Percentiles rank a stretch among this genome's conserved stretches.
phyloP scores from a whole-genome alignment of 129 eudicot species.

The sunflower (Helianthus annuus) region DNA sequence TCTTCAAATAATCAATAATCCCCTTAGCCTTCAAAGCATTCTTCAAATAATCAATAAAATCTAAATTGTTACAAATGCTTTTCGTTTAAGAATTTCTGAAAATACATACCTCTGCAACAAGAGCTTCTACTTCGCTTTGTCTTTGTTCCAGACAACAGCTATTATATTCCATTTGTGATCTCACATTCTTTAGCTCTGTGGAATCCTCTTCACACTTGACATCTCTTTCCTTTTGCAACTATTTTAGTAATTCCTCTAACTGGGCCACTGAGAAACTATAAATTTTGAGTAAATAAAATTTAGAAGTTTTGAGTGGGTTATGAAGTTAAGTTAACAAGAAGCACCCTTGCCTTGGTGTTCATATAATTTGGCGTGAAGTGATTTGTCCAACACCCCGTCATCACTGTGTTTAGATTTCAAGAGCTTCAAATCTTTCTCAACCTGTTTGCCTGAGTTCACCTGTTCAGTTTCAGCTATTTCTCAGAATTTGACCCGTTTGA shows the following conservation, averaged over 20 bases:
- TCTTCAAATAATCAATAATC: too few relatives aligned
- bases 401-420: too few relatives aligned
- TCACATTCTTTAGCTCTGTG: slow-evolving; percentile 66
- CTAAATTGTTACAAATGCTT: too few relatives aligned
- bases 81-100: not conserved
- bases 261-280: too few relatives aligned
- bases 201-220: slow-evolving; percentile 50
- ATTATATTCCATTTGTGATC: slow-evolving; percentile 64
- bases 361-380: slow-evolving; percentile 73
- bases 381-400: slow-evolving; percentile 58
- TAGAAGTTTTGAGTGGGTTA: slow-evolving; percentile 2
- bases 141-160: slow-evolving; percentile 52
- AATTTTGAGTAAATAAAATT: too few relatives aligned
- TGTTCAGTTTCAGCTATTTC: too few relatives aligned
- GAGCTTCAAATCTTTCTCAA: too few relatives aligned
- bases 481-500: too few relatives aligned
- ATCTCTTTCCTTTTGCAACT: slow-evolving; percentile 66
- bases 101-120: slow-evolving; percentile 61
- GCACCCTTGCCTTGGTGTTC: slow-evolving; percentile 85
- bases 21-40: too few relatives aligned
- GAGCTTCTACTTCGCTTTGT: slow-evolving; percentile 54
- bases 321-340: slow-evolving; percentile 9
- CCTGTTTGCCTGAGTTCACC: too few relatives aligned
- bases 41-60: too few relatives aligned
- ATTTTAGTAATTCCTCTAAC: too few relatives aligned